A percentile compares a stretch with the other conserved stretches of the same genome.
Conservation (phyloP, 139 green algal species). For the Ettlia oleoabundans region DNA sequence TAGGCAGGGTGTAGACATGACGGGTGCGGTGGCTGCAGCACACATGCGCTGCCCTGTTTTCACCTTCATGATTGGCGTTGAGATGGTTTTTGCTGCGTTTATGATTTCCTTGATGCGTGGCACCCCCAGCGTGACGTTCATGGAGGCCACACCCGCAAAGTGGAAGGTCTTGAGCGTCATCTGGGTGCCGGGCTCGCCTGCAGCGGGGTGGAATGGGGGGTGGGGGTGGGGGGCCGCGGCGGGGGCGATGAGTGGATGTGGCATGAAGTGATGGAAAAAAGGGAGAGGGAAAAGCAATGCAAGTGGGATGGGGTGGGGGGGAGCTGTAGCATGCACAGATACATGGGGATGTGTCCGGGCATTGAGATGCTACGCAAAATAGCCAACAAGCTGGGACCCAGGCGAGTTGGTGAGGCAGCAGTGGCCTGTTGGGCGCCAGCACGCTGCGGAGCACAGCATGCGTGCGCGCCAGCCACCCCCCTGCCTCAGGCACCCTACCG, state of each 20-base stretch:
- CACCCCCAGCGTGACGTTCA: conserved; percentile 98
- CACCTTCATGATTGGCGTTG: conserved; percentile 95
- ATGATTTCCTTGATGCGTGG: conserved; percentile 99
- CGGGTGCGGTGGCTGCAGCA: too few relatives aligned
- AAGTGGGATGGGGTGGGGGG: neutral
- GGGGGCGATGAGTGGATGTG: neutral
- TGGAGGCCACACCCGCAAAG: conserved; percentile 97
- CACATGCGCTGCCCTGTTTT: too few relatives aligned
- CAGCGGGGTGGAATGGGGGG: neutral
- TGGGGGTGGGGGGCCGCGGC: too few relatives aligned
- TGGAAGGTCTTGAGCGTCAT: conserved; percentile 99
- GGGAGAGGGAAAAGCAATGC: neutral
- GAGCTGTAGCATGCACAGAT: too few relatives aligned
- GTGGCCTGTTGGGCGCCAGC: neutral
- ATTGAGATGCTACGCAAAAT: too few relatives aligned
- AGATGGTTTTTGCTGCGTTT: conserved; percentile 95
- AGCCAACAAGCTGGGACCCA: too few relatives aligned
- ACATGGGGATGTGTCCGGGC: too few relatives aligned
- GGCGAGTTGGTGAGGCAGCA: neutral
- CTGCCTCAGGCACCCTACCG: too few relatives aligned
- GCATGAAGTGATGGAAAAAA: neutral
- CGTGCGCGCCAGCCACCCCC: neutral
- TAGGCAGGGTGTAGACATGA: too few relatives aligned
- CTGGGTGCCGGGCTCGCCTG: conserved; percentile 95
- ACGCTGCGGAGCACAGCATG: neutral